Evolutionary conservation across 306 rosid genomes (phyloP), one percentile per base, ranked within the genome.

Genomic region (Prinsepia uniflora): DNA sequence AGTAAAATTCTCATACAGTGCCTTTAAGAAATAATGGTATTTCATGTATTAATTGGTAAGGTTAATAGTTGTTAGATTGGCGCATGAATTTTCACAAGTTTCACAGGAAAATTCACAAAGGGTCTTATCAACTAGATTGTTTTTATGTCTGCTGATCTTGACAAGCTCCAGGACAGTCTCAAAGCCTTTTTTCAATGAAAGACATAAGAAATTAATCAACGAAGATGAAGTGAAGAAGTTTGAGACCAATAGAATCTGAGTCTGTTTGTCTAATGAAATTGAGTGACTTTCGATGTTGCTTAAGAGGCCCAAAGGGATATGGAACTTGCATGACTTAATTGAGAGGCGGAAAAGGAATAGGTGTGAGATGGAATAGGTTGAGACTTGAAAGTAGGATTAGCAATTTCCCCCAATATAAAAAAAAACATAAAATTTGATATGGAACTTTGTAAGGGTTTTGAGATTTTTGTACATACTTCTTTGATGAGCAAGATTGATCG

Each of bases 401-500:
- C 47, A 97, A 94, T 79, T 94, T 94, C 79, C 30, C 30, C 30
- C 30, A 24, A 24, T 24, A 24, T 24, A n/a, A n/a, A n/a, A n/a
- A n/a, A n/a, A n/a, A n/a, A 24, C 30, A 24, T 24, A 24, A 24
- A 24, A 24, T 24, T 24, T 24, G 2, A 24, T 24, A 0, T 24
- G 30, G 30, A 24, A 24, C 30, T 24, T 24, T 24, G 30, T 24
- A 24, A 24, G 30, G 30, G 30, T 24, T 24, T 24, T 24, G 30
- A 24, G 30, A 24, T 24, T 24, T 24, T 24, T 24, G 30, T 24
- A 92, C 91, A 4, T 90, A 96, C 71, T 90, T 92, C 30, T 73
- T 88, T 64, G 98, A 96, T 68, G n/a, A 66, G 67, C 98, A 92
- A 10, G 63, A 56, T 24, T 92, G 95, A 0, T 90, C 96, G 66